These are phyloP conservation scores for Flaveria bidentis DNA, from an alignment of 129 eudicot genomes.

Conservation along the genomic window DNA sequence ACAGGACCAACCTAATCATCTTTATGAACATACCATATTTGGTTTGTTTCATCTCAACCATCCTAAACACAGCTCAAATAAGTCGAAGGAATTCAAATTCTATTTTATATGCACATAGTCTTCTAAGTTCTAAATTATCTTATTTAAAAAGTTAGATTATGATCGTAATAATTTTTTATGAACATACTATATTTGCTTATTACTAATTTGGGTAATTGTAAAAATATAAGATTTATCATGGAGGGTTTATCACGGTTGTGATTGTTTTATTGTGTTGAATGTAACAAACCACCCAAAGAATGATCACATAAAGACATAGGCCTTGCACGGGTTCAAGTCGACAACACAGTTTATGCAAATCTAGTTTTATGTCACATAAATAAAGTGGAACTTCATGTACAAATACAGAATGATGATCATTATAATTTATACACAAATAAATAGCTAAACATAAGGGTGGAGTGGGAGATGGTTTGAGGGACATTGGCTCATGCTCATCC, in stretches of 20 bases:
- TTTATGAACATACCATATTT: too few species aligned
- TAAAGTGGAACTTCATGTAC: constrained; percentile 3
- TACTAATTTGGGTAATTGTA: neutral
- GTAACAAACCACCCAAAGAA: neutral
- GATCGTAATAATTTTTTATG: too few species aligned
- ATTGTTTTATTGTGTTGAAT: neutral
- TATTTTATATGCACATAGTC: too few species aligned
- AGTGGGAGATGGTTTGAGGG: neutral
- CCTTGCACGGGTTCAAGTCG: neutral
- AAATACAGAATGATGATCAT: neutral
- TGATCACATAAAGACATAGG: neutral
- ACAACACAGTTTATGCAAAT: neutral
- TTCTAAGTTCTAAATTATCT: too few species aligned
- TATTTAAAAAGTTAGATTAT: too few species aligned
- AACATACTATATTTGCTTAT: neutral
- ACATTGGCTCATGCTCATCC: neutral
- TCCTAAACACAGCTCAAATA: too few species aligned
- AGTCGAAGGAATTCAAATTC: too few species aligned
- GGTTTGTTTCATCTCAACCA: too few species aligned
- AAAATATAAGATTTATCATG: neutral
- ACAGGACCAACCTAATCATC: too few species aligned
- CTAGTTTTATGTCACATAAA: neutral
- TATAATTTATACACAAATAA: neutral
- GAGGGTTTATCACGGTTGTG: neutral
- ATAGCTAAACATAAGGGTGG: constrained; percentile 4